Evolutionary conservation across 495 filamentous ascomycete genomes (phyloP), one percentile per base, ranked within the genome.

Genomic region (Lepidopterella palustris): DNA sequence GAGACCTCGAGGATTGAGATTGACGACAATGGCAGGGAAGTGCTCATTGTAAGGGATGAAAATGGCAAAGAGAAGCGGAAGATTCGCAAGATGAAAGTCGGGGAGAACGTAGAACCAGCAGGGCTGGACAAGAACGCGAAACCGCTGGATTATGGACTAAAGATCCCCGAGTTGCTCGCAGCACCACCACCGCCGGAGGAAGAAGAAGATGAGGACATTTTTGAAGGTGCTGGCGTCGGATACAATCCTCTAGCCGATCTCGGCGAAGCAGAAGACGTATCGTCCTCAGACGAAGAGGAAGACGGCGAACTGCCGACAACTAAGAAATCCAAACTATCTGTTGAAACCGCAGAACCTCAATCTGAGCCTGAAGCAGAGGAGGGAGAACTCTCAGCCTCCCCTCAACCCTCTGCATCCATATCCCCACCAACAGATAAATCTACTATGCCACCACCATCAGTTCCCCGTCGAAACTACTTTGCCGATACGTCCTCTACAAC

Each of bases 21-120:
- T 51, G 88, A 95, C 65, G 78, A 81, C 55, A 82, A 84, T 57
- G 86, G 91, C 4, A 77, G 89, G 50, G 89, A 97, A 69, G 83
- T 97, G 3, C 77, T 97, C 55, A 85, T 95, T 58, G 87, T 90
- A 15, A 82, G 89, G 6, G 91, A 95, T 69, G 87, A 88, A 45
- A 81, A 96, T 60, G 95, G 93, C 8, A 87, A 90, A 47, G 87
- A 88, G 59, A 93, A 95, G 71, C 81, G 89, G 60, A 97, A 95
- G 72, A 80, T 92, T 18, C 77, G 80, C 65, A 86, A 79, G 69
- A 67, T 71, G 28, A 77, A 77, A 55, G 55, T 65, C 24, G 66
- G 70, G 13, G 60, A 68, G 20, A 59, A 49, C 11, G 31, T 5
- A 47, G 47, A 73, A 24, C 61, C 72, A 24, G 72, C 76, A 28